Evolutionary conservation across 2,329 filamentous ascomycete species (phyloP), one percentile per base, ranked within the genome.

Genomic region (Beauveria australis): DNA sequence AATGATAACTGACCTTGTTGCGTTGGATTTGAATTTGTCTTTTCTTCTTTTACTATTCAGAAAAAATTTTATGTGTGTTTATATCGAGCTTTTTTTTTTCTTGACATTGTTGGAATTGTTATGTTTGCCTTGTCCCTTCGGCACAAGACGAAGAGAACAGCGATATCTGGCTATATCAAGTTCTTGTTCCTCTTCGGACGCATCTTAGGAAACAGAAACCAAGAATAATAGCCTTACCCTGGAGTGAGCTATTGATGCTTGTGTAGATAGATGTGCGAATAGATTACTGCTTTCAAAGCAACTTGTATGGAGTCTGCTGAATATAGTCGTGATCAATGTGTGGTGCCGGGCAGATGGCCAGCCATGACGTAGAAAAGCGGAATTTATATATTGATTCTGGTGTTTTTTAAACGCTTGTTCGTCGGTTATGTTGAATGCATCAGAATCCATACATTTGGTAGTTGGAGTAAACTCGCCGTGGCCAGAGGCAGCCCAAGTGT

Each of bases 261-360:
- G 28, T 56, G 26, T 44, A 56, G 53, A 56, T 56, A 48, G 53
- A 56, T 30, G 28, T 54, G 43, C 43, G n/a, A 48, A 48, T 47
- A 48, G 28, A 48, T 44, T 43, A 48, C 19, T 26, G 28, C 53
- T 56, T 40, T 56, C 46, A 26, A 40, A 56, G 53, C 53, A 24
- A 41, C 37, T 53, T 47, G 16, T 26, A 37, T 26, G 41, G 14
- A 10, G 43, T 8, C 10, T n/a, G 33, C 12, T 37, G 12, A 22
- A 8, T 40, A 43, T 46, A 12, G n/a, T 30, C n/a, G 12, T 53
- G 9, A 7, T 16, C 0, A 19, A 33, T 22, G 18, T 14, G 28
- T 14, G 10, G 48, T 33, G 47, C 26, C 26, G 8, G 51, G 26
- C 8, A 16, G 3, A 19, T 16, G 4, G n/a, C 5, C 28, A 22